A percentile compares a stretch with the other conserved stretches of the same genome.
These are phyloP conservation scores for Cenchrus americanus DNA, from an alignment of 176 grass and related monocot species.

Conservation along the genomic window DNA sequence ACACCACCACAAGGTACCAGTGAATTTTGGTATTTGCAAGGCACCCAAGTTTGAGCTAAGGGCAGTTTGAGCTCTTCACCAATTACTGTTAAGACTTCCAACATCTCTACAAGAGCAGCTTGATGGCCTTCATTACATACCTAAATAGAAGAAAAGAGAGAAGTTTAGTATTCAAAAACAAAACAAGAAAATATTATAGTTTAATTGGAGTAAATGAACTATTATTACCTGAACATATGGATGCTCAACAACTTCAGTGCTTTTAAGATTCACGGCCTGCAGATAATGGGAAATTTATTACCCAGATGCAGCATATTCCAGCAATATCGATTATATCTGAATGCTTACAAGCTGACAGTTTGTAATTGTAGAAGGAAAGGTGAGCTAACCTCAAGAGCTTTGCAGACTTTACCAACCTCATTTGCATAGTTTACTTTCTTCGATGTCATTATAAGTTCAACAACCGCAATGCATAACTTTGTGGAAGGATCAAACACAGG, in stretches of 20 bases:
- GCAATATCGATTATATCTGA: background rate
- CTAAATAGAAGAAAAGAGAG: constrained; percentile 32
- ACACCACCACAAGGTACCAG: constrained; percentile 50
- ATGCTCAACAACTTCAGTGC: constrained; percentile 46
- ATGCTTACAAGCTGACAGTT: background rate
- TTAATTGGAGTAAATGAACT: background rate
- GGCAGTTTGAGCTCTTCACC: constrained; percentile 63
- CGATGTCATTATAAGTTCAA: constrained; percentile 97
- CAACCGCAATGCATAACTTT: constrained; percentile 78
- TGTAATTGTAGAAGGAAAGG: constrained; percentile 2
- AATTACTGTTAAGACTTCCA: constrained; percentile 53
- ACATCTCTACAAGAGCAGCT: constrained; percentile 58
- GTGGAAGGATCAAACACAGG: constrained; percentile 80
- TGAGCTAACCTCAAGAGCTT: constrained; percentile 68
- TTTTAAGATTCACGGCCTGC: constrained; percentile 74
- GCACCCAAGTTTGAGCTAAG: constrained; percentile 77
- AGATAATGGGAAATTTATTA: constrained; percentile 12
- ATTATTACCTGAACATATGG: constrained; percentile 52
- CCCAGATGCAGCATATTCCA: background rate
- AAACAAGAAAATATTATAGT: background rate
- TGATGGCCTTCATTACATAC: constrained; percentile 65
- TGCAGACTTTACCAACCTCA: constrained; percentile 73
- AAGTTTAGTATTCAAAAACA: constrained; percentile 1
- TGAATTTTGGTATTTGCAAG: constrained; percentile 49
- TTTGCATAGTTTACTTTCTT: constrained; percentile 79